Conservation (phyloP, 257 asterid species). For the Craterostigma plantagineum region DNA sequence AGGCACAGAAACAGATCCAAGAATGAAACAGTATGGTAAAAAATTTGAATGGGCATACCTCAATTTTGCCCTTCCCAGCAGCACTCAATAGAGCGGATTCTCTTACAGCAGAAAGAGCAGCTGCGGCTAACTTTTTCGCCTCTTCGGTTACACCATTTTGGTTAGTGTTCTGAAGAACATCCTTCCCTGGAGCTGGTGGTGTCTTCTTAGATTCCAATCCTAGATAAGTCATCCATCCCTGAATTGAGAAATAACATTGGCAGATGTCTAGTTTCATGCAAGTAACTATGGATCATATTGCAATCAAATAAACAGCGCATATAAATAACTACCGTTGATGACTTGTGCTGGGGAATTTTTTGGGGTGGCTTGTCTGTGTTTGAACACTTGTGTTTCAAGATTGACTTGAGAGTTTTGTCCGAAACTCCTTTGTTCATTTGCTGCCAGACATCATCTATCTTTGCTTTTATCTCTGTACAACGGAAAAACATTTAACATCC, state of each 20-base stretch:
- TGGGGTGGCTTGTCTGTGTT: conserved; percentile 17
- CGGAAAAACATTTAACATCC: conserved; percentile 1
- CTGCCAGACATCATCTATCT: conserved; percentile 79
- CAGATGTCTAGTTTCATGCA: conserved; percentile 11
- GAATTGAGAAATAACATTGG: conserved; percentile 9
- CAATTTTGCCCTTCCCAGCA: conserved; percentile 59
- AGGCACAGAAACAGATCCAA: no score
- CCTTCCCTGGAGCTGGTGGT: conserved; percentile 20
- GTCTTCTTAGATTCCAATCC: conserved; percentile 59
- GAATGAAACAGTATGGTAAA: not conserved
- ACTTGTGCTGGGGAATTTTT: conserved; percentile 21
- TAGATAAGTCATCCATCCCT: conserved; percentile 74
- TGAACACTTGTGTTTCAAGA: conserved; percentile 23
- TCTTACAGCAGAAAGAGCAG: conserved; percentile 84
- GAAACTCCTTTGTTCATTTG: conserved; percentile 89
- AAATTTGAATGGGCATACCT: conserved; percentile 22
- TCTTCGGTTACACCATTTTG: conserved; percentile 34
- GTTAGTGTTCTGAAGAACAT: conserved; percentile 14
- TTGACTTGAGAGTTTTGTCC: conserved; percentile 36
- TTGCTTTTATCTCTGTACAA: conserved; percentile 67
- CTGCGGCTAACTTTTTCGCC: conserved; percentile 69
- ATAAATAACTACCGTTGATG: conserved; percentile 21
- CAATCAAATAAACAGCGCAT: not conserved
- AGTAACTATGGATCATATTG: no score
- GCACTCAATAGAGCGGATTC: conserved; percentile 43